A percentile compares a stretch with the other conserved stretches of the same genome.
phyloP scores from a whole-genome alignment of 2,329 filamentous ascomycete genomes.

The Calonectria leucothoes region DNA sequence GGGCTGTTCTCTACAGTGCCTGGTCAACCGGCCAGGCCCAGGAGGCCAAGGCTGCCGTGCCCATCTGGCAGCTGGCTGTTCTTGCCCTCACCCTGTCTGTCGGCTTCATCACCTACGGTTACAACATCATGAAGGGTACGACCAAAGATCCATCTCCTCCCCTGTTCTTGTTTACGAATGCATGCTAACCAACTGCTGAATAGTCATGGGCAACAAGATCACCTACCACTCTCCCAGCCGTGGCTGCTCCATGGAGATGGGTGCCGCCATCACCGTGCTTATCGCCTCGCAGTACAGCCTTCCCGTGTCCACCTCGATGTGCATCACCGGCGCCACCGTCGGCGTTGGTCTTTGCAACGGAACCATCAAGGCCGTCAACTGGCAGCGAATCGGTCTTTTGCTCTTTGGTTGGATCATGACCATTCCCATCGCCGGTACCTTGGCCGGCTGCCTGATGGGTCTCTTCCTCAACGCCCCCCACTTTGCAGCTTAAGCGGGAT shows the following conservation, averaged over 20 bases:
- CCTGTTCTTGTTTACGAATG: neutral
- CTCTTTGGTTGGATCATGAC: constrained; percentile 70
- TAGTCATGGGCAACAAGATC: constrained; percentile 85
- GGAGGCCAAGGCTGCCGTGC: neutral
- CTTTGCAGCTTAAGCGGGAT: constrained; percentile 32
- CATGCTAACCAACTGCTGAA: neutral
- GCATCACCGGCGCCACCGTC: constrained; percentile 83
- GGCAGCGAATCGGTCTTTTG: constrained; percentile 76
- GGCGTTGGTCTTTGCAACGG: constrained; percentile 84
- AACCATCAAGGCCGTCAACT: constrained; percentile 78
- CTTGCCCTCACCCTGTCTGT: neutral
- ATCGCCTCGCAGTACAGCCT: constrained; percentile 81
- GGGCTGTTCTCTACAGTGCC: constrained; percentile 77
- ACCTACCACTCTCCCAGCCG: constrained; percentile 72
- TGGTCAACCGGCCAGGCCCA: constrained; percentile 72
- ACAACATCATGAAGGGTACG: constrained; percentile 1
- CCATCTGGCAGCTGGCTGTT: neutral
- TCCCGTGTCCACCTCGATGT: constrained; percentile 82
- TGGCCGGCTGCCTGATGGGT: constrained; percentile 55
- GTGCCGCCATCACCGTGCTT: constrained; percentile 80
- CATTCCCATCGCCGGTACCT: constrained; percentile 54
- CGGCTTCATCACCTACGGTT: neutral
- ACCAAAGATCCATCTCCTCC: neutral
- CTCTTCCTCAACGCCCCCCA: constrained; percentile 54
- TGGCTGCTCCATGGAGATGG: constrained; percentile 82